phyloP scores from a whole-genome alignment of 768 basidiomycete genomes.

The Chalciporus pseudorubinellus region DNA sequence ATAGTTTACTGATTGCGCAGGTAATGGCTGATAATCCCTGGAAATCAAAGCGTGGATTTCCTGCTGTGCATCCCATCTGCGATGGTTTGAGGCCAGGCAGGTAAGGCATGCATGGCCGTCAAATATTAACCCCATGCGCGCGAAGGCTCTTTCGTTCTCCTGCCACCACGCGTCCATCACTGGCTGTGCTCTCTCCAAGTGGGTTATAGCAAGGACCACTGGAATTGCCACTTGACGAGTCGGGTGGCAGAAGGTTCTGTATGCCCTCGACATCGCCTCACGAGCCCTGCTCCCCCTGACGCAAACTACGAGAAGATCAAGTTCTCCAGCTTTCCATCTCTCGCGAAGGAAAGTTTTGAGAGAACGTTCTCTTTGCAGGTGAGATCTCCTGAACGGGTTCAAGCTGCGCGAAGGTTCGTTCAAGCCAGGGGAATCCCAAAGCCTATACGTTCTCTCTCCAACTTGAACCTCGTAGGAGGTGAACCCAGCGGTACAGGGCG shows the following conservation, averaged over 20 bases:
- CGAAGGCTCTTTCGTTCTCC: constrained; percentile 20
- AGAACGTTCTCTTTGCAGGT: not conserved
- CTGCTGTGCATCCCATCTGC: constrained; percentile 16
- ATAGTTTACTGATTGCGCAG: constrained; percentile 7
- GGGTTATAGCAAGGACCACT: constrained; percentile 37
- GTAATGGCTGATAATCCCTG: constrained; percentile 1
- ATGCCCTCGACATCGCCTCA: constrained; percentile 11
- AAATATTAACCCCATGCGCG: constrained; percentile 20
- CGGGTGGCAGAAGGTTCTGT: constrained; percentile 28
- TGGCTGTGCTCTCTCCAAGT: constrained; percentile 32
- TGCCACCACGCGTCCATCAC: constrained; percentile 36
- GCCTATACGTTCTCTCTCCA: constrained; percentile 9
- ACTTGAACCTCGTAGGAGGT: constrained; percentile 23
- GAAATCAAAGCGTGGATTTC: constrained; percentile 16
- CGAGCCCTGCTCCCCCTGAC: constrained; percentile 18
- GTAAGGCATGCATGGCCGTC: constrained; percentile 31
- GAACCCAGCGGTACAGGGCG: constrained; percentile 33
- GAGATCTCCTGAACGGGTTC: constrained; percentile 8
- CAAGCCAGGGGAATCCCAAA: constrained; percentile 36
- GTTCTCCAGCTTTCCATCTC: constrained; percentile 19
- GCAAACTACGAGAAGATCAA: constrained; percentile 26
- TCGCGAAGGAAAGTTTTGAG: constrained; percentile 34
- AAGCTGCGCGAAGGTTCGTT: constrained; percentile 9
- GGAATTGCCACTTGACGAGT: constrained; percentile 35
- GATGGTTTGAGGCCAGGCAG: constrained; percentile 14